Evolutionary conservation across 495 filamentous ascomycete genomes (phyloP).

Genomic region (Chaetomium tenue): DNA sequence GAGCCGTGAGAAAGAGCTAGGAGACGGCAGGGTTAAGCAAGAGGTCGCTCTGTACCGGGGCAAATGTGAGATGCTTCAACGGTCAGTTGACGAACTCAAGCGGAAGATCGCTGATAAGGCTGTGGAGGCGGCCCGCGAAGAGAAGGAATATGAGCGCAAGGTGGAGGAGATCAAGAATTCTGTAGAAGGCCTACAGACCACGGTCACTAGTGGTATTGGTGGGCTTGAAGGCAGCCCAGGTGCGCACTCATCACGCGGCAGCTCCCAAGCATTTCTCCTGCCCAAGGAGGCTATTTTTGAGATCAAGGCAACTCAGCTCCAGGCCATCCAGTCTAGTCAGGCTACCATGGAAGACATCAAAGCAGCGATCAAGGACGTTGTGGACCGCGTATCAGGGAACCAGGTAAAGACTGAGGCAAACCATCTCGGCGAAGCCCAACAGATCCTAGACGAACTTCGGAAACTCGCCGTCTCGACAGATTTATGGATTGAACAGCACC

Average conservation of each 20-base stretch:
- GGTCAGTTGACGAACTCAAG: conserved; percentile 4
- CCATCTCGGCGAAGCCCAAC: neutral
- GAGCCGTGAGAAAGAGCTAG: neutral
- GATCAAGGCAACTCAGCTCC: neutral
- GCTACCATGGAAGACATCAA: conserved; percentile 2
- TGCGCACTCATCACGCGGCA: neutral
- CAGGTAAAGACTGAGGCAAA: neutral
- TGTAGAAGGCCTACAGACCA: neutral
- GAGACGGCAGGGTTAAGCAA: neutral
- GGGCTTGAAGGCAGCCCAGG: neutral
- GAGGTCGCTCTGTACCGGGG: neutral
- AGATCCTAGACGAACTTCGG: neutral
- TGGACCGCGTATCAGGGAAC: neutral
- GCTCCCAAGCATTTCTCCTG: neutral
- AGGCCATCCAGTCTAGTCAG: neutral
- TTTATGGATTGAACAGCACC: neutral
- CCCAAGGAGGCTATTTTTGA: neutral
- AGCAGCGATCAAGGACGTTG: neutral
- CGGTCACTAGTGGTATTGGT: neutral
- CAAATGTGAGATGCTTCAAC: neutral
- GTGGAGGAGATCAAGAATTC: neutral
- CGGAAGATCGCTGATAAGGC: neutral
- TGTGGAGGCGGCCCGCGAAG: neutral
- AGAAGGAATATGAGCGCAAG: conserved; percentile 5
- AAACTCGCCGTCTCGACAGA: neutral